A percentile compares a stretch with the other conserved stretches of the same genome.
These are phyloP conservation scores for Phytomonas sp. DNA, from an alignment of 208 protist species.

Conservation along the genomic window DNA sequence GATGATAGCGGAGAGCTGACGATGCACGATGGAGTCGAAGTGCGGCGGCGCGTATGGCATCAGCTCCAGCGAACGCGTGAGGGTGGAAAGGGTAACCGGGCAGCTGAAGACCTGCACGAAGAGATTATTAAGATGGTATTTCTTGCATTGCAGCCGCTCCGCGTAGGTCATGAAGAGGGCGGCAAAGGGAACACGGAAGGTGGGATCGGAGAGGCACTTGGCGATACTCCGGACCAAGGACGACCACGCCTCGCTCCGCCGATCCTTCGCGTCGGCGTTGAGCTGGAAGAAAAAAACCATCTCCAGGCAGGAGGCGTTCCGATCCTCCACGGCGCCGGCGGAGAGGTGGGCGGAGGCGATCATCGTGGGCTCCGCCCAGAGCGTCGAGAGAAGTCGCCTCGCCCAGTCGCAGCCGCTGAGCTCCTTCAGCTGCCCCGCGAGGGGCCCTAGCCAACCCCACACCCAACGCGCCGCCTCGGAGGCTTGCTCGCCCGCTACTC, in stretches of 20 bases:
- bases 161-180: conserved; percentile 46
- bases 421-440: conserved; percentile 12
- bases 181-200: conserved; percentile 42
- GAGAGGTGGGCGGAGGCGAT: conserved; percentile 1
- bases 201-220: conserved; percentile 32
- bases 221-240: conserved; percentile 17
- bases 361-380: conserved; percentile 17
- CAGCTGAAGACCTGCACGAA: conserved; percentile 65
- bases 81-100: conserved; percentile 29
- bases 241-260: conserved; percentile 13
- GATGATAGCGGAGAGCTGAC: conserved; percentile 28
- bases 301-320: conserved; percentile 21
- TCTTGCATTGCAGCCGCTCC: conserved; percentile 26
- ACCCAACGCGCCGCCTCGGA: conserved; percentile 20
- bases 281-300: conserved; percentile 25
- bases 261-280: conserved; percentile 3
- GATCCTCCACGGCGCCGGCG: too few relatives aligned
- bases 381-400: conserved; percentile 19
- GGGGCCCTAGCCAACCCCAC: conserved; percentile 12
- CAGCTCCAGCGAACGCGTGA: conserved; percentile 26
- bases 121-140: conserved; percentile 15
- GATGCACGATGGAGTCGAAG: conserved; percentile 45
- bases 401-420: conserved; percentile 21
- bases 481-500: conserved; percentile 11
- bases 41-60: not conserved